phyloP scores from a whole-genome alignment of 345 rosid genomes.

The Citrus reticulata region DNA sequence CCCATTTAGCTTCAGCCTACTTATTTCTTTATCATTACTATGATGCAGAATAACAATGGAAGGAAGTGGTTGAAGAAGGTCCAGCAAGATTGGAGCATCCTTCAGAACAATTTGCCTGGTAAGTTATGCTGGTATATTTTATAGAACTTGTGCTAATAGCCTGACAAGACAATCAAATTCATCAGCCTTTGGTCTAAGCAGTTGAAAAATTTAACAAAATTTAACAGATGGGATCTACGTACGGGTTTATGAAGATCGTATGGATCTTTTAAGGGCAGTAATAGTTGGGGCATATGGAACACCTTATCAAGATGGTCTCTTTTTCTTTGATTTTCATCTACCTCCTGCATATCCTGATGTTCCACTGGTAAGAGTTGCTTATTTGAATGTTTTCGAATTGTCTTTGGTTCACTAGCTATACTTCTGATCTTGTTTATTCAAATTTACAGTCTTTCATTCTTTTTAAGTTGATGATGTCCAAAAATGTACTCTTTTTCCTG shows the following conservation, averaged over 20 bases:
- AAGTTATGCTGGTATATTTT: slow-evolving; percentile 20
- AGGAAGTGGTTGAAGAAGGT: slow-evolving; percentile 94
- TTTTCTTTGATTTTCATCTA: slow-evolving; percentile 94
- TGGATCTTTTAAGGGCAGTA: slow-evolving; percentile 93
- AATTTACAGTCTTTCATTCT: not conserved
- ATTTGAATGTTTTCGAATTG: not conserved
- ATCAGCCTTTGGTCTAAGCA: slow-evolving; percentile 3
- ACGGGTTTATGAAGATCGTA: slow-evolving; percentile 87
- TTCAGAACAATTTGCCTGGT: slow-evolving; percentile 97
- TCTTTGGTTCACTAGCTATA: not conserved
- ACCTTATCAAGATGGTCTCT: slow-evolving; percentile 98
- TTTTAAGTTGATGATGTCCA: not conserved
- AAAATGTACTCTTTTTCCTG: not conserved
- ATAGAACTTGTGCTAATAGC: not conserved
- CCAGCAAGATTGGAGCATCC: slow-evolving; percentile 96
- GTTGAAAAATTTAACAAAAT: not conserved
- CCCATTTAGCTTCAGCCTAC: not conserved
- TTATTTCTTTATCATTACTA: not conserved
- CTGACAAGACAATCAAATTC: not conserved
- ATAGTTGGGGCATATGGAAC: slow-evolving; percentile 95
- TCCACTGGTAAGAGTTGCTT: slow-evolving; percentile 66
- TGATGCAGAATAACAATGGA: slow-evolving; percentile 61
- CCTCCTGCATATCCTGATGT: slow-evolving; percentile 83
- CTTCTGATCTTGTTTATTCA: not conserved
- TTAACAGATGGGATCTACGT: slow-evolving; percentile 78